phyloP scores from a whole-genome alignment of 2,329 filamentous ascomycete species.

The Sporothrix sp. region DNA sequence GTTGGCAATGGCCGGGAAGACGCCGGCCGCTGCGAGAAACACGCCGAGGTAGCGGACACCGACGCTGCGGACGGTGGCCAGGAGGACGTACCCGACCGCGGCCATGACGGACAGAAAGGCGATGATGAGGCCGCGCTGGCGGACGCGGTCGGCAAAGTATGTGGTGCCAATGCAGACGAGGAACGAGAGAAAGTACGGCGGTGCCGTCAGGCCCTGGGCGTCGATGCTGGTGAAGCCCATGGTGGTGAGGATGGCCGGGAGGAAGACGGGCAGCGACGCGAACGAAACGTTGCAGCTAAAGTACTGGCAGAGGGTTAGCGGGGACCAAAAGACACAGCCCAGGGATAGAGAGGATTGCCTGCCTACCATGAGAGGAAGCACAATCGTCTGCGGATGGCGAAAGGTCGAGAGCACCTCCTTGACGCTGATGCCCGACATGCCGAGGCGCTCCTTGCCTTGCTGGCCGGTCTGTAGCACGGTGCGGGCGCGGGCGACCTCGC shows the following conservation, averaged over 20 bases:
- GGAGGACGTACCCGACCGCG: slow-evolving; percentile 53
- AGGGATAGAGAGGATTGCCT: too few species aligned
- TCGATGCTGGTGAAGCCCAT: slow-evolving; percentile 60
- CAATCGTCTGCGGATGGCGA: slow-evolving; percentile 39
- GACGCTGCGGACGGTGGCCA: slow-evolving; percentile 42
- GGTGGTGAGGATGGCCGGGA: slow-evolving; percentile 51
- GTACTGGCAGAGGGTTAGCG: slow-evolving; percentile 11
- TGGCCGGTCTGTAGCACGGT: slow-evolving; percentile 43
- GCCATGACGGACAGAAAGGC: slow-evolving; percentile 45
- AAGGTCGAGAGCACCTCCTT: slow-evolving; percentile 39
- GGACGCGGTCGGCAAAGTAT: slow-evolving; percentile 54
- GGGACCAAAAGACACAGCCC: too few species aligned
- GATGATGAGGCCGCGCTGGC: slow-evolving; percentile 55
- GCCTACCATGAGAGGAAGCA: slow-evolving; percentile 27
- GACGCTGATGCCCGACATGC: slow-evolving; percentile 30
- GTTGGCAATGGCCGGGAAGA: slow-evolving; percentile 58
- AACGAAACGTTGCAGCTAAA: slow-evolving; percentile 32
- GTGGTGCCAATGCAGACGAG: slow-evolving; percentile 51
- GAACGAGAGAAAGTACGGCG: slow-evolving; percentile 60
- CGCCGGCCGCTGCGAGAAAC: slow-evolving; percentile 35
- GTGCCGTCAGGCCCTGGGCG: slow-evolving; percentile 62
- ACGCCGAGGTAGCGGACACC: slow-evolving; percentile 37
- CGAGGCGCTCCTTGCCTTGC: slow-evolving; percentile 37
- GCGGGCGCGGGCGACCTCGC: slow-evolving; percentile 44
- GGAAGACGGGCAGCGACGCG: slow-evolving; percentile 46